Percentiles rank a stretch among this genome's conserved stretches.
These are phyloP conservation scores for Galeopsis tetrahit DNA, from an alignment of 257 asterid genomes.

Conservation along the genomic window DNA sequence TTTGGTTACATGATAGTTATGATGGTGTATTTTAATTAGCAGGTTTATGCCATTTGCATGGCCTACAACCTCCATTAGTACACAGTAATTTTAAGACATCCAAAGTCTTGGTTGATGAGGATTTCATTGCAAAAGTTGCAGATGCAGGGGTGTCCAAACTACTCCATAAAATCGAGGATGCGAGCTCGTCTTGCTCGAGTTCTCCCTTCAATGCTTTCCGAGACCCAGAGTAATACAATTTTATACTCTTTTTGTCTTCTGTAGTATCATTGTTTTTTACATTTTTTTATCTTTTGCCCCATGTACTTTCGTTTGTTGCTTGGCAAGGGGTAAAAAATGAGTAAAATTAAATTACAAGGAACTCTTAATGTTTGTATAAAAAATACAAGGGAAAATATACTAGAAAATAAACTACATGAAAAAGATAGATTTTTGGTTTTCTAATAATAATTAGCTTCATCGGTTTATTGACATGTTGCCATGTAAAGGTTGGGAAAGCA, in stretches of 20 bases:
- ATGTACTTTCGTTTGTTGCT: too few relatives aligned
- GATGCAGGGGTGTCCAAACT: conserved; percentile 66
- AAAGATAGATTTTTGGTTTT: not conserved
- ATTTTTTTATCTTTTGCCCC: too few relatives aligned
- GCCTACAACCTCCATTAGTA: conserved; percentile 52
- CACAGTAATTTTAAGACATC: conserved; percentile 75
- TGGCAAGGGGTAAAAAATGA: too few relatives aligned
- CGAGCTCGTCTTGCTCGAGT: conserved; percentile 48
- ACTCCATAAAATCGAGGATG: conserved; percentile 49
- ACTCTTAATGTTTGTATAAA: too few relatives aligned
- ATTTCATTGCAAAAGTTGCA: conserved; percentile 73
- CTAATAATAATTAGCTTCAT: not conserved
- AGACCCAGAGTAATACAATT: conserved; percentile 71
- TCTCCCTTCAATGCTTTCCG: conserved; percentile 47
- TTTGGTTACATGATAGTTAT: too few relatives aligned
- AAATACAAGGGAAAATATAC: too few relatives aligned
- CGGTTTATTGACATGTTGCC: conserved; percentile 10
- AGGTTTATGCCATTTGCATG: conserved; percentile 74
- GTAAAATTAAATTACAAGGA: too few relatives aligned
- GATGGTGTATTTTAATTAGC: conserved; percentile 11
- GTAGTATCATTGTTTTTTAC: too few relatives aligned
- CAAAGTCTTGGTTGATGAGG: conserved; percentile 78
- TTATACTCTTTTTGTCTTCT: too few relatives aligned
- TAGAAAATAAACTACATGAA: too few relatives aligned
- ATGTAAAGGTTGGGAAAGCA: conserved; percentile 45